These are phyloP conservation scores for Beverwykella pulmonaria DNA, from an alignment of 495 filamentous ascomycete species.

Conservation along the genomic window DNA sequence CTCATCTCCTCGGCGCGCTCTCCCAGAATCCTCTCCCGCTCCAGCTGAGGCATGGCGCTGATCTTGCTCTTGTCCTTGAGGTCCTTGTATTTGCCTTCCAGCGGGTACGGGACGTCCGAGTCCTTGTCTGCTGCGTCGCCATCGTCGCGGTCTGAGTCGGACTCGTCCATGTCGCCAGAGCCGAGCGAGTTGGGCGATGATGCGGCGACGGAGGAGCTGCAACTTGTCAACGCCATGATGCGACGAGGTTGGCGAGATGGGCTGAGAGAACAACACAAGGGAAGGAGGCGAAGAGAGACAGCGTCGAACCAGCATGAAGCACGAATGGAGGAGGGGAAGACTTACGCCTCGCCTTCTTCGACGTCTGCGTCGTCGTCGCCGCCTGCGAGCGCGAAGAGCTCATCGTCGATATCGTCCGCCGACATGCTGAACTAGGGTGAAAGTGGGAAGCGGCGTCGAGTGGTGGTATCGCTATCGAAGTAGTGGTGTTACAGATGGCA, in stretches of 20 bases:
- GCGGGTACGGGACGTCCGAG: constrained; percentile 72
- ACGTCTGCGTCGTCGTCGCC: constrained; percentile 55
- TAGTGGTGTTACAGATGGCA: background rate
- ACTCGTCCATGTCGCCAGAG: constrained; percentile 89
- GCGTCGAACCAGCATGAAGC: background rate
- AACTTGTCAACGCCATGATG: constrained; percentile 30
- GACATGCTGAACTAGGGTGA: background rate
- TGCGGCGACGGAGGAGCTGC: constrained; percentile 62
- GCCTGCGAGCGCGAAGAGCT: constrained; percentile 85
- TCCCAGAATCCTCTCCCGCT: constrained; percentile 86
- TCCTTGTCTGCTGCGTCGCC: constrained; percentile 55
- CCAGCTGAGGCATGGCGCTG: constrained; percentile 83
- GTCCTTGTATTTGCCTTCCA: constrained; percentile 84
- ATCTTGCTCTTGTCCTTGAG: constrained; percentile 79
- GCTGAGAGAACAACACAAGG: background rate
- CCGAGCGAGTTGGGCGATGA: constrained; percentile 78
- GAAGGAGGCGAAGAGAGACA: background rate
- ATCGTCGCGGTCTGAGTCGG: constrained; percentile 67
- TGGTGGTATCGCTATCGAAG: background rate
- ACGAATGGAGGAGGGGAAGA: constrained; percentile 35
- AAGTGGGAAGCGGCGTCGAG: background rate
- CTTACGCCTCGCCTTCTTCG: constrained; percentile 85
- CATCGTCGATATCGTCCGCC: constrained; percentile 66
- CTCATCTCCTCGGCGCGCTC: constrained; percentile 82
- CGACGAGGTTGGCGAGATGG: constrained; percentile 20